Percentiles rank a stretch among this genome's conserved stretches.
Evolutionary conservation across 805 yeast genomes (phyloP).

Genomic region (Candida chilensis): DNA sequence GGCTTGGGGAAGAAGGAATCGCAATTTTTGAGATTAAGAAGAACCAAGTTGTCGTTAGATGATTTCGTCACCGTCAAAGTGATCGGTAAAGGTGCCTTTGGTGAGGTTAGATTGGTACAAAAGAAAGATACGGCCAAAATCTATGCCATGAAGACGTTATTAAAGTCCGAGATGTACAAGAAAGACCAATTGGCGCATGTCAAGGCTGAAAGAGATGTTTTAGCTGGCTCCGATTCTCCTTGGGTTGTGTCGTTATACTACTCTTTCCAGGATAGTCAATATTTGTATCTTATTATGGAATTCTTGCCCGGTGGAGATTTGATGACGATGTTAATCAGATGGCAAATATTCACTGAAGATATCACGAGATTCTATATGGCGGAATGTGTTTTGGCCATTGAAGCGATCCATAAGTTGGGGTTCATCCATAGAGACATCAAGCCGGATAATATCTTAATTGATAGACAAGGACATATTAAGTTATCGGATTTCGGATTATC

Average conservation of each 20-base stretch:
- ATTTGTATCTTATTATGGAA: constrained; percentile 73
- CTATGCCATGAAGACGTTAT: constrained; percentile 88
- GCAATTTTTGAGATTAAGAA: constrained; percentile 72
- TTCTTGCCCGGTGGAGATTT: constrained; percentile 81
- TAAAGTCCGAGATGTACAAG: constrained; percentile 88
- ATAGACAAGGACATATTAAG: constrained; percentile 64
- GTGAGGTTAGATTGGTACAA: constrained; percentile 92
- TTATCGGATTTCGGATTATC: constrained; percentile 72
- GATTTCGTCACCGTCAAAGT: constrained; percentile 88
- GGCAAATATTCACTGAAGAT: constrained; percentile 91
- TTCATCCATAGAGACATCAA: constrained; percentile 96
- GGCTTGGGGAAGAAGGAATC: constrained; percentile 85
- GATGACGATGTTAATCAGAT: constrained; percentile 93
- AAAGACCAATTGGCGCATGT: constrained; percentile 94
- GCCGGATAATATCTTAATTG: constrained; percentile 91
- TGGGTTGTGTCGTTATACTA: constrained; percentile 83
- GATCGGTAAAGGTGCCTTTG: constrained; percentile 96
- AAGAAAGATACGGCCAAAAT: constrained; percentile 87
- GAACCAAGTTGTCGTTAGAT: constrained; percentile 74
- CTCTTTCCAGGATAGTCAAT: constrained; percentile 73
- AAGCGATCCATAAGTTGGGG: constrained; percentile 87
- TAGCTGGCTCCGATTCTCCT: constrained; percentile 83
- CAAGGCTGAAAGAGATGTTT: constrained; percentile 90
- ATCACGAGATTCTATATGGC: constrained; percentile 92
- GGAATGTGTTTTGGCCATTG: constrained; percentile 91